Evolutionary conservation across 2,329 filamentous ascomycete species (phyloP), one percentile per base, ranked within the genome.

Genomic region (Stachybotrys chartarum): DNA sequence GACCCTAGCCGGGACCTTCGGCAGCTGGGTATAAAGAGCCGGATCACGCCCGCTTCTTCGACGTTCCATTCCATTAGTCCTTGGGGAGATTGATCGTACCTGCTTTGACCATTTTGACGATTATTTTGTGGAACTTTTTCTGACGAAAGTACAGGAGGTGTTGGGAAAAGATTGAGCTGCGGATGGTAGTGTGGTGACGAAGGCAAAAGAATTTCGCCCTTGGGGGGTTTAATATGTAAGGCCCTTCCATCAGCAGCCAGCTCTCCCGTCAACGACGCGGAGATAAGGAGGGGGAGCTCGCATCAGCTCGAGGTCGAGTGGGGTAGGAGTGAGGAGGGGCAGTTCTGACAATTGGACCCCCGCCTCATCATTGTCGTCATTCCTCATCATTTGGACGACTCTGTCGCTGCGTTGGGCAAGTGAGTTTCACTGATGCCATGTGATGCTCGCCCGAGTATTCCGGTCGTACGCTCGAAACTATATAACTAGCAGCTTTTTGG

Each of bases 81-180:
- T 17, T 18, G 16, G 39, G 14, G 44, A 39, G 24, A n/a, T 17
- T 18, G 59, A 59, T 54, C 88, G 72, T 85, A 96, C 91, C 90
- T 80, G 93, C 92, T 85, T 96, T 97, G 82, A 97, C 92, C 92
- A 97, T 97, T 86, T 86, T 96, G 88, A 79, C 78, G 79, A 78
- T 65, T 79, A 75, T 69, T 63, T 66, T 70, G 56, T 51, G 52
- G 35, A 14, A 10, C 14, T 42, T 42, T 42, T 42, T 42, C 14
- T 42, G 8, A 3, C 14, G 14, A 42, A 14, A 42, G 3, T 2
- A 42, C 5, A 14, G 14, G 14, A 42, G 35, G 5, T 42, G 35
- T 14, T 42, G 35, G 35, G 10, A 14, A 14, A 5, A 42, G 14
- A 10, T 42, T 10, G 35, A 42, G 35, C 35, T 42, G 35, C 35